A percentile compares a stretch with the other conserved stretches of the same genome.
These are phyloP conservation scores for Laguncularia racemosa DNA, from an alignment of 345 rosid genomes.

Conservation along the genomic window DNA sequence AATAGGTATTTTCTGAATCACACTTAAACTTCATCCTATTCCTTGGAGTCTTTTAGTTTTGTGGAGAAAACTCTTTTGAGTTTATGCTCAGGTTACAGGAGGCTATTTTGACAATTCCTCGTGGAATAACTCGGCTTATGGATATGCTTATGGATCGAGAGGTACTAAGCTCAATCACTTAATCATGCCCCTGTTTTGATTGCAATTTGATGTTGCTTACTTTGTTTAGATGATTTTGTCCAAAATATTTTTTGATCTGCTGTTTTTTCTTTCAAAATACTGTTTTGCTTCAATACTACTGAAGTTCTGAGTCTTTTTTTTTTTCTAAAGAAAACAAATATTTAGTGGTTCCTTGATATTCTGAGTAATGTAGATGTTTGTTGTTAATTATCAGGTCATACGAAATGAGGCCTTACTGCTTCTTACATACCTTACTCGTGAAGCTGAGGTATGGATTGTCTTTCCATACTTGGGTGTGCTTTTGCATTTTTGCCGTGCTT, in stretches of 20 bases:
- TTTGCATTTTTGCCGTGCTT: constrained; percentile 10
- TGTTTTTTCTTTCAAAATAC: no score
- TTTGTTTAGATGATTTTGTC: no score
- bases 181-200: no score
- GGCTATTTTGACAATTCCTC: constrained; percentile 93
- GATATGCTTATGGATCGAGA: constrained; percentile 99
- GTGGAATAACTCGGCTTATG: constrained; percentile 96
- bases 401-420: constrained; percentile 92
- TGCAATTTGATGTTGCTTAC: no score
- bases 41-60: constrained; percentile 11
- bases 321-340: no score
- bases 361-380: not conserved
- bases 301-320: no score
- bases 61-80: constrained; percentile 25
- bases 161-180: constrained; percentile 33
- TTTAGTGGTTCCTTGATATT: no score
- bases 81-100: constrained; percentile 90
- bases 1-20: constrained; percentile 51
- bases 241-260: no score
- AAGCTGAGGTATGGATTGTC: constrained; percentile 66
- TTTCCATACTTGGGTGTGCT: not conserved
- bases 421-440: constrained; percentile 91
- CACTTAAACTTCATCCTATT: not conserved
- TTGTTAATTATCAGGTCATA: constrained; percentile 58
- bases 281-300: no score